A percentile compares a stretch with the other conserved stretches of the same genome.
phyloP scores from a whole-genome alignment of 2,329 filamentous ascomycete species.

The Fusarium sp. region DNA sequence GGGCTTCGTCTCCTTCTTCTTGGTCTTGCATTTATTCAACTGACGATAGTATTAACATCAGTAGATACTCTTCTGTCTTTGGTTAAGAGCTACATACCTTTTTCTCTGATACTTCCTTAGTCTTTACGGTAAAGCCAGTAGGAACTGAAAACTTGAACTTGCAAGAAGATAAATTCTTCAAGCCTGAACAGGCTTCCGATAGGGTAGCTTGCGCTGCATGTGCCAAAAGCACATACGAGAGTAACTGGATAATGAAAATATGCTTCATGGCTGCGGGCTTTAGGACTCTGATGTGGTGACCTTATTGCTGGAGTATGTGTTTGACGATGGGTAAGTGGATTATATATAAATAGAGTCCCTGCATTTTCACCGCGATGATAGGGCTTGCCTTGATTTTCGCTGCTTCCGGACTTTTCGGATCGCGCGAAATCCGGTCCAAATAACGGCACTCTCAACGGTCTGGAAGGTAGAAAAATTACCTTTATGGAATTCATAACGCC shows the following conservation, averaged over 20 bases:
- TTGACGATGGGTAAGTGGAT: no score
- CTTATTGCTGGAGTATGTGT: no score
- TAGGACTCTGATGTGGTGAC: no score
- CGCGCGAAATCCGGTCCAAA: rapidly evolving
- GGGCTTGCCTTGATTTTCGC: rapidly evolving
- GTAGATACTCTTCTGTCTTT: no score
- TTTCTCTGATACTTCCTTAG: background rate
- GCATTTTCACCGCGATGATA: no score
- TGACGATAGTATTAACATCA: rapidly evolving
- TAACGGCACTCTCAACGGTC: no score
- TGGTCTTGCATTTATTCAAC: background rate
- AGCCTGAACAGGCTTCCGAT: rapidly evolving
- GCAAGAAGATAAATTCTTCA: background rate
- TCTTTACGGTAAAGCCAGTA: background rate
- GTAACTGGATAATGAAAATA: background rate
- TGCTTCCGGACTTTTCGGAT: no score
- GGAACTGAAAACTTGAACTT: background rate
- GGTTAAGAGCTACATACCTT: rapidly evolving
- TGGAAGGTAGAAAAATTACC: background rate
- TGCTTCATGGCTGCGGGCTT: no score
- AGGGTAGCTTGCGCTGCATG: background rate
- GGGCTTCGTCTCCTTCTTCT: background rate
- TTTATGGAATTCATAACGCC: background rate
- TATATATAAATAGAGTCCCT: no score
- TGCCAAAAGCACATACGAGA: background rate